Percentiles rank a stretch among this genome's conserved stretches.
Conservation (phyloP, 2,329 filamentous ascomycete genomes). For the Hypoxylon sp. region DNA sequence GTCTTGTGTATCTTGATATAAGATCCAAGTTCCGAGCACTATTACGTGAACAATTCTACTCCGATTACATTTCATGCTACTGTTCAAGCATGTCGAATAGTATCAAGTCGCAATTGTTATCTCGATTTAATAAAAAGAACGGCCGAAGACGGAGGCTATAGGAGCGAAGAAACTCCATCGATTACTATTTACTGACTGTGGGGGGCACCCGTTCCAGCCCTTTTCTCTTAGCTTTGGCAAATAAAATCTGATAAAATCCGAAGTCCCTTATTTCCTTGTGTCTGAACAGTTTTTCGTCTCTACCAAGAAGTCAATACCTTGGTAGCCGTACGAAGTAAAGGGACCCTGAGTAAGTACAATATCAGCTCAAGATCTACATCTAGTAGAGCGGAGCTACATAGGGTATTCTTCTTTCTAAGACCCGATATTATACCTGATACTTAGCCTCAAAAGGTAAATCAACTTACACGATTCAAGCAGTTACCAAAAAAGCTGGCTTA, state of each 20-base stretch:
- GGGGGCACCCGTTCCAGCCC: constrained; percentile 12
- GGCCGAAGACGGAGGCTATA: constrained; percentile 30
- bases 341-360: background rate
- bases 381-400: no score
- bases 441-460: background rate
- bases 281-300: background rate
- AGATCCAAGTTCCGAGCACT: background rate
- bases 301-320: background rate
- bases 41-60: background rate
- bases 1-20: no score
- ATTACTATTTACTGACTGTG: background rate
- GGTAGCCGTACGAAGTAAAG: background rate
- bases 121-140: constrained; percentile 8
- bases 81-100: background rate
- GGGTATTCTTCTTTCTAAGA: no score
- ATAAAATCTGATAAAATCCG: constrained; percentile 22
- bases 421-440: background rate
- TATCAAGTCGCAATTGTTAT: background rate
- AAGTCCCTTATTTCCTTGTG: background rate
- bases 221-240: constrained; percentile 15
- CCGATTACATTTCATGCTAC: background rate
- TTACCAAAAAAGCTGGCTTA: constrained; percentile 36
- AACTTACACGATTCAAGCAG: constrained; percentile 16
- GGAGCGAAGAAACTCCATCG: constrained; percentile 1
- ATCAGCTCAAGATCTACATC: background rate